Conservation (phyloP, 2,329 filamentous ascomycete species). For the Venturia nashicola region DNA sequence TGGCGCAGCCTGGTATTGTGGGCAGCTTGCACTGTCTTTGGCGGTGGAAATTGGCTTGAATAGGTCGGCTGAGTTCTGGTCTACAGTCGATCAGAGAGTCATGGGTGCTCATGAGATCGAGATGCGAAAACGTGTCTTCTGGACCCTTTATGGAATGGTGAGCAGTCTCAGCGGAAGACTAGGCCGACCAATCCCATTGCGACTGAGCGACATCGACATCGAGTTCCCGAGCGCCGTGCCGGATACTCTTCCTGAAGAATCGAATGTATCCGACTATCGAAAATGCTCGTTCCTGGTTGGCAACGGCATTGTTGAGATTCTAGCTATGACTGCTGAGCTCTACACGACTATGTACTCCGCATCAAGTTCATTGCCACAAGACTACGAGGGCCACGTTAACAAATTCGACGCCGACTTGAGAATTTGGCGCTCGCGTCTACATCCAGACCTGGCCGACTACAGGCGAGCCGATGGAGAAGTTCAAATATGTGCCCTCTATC, state of each 20-base stretch:
- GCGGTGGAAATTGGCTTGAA: conserved; percentile 68
- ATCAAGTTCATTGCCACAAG: not conserved
- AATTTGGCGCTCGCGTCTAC: conserved; percentile 52
- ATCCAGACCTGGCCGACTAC: conserved; percentile 44
- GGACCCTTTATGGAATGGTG: conserved; percentile 54
- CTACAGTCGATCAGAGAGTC: conserved; percentile 15
- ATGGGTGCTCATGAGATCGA: conserved; percentile 52
- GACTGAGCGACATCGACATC: conserved; percentile 63
- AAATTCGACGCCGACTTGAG: conserved; percentile 52
- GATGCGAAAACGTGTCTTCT: conserved; percentile 68
- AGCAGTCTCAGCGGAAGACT: conserved; percentile 63
- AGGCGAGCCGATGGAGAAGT: conserved; percentile 32
- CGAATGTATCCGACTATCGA: conserved; percentile 24
- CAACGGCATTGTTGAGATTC: conserved; percentile 51
- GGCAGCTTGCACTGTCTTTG: conserved; percentile 50
- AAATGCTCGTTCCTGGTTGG: conserved; percentile 57
- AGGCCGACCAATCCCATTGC: conserved; percentile 64
- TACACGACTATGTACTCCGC: conserved; percentile 67
- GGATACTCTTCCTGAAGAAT: conserved; percentile 55
- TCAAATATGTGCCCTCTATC: conserved; percentile 35
- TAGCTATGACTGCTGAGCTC: conserved; percentile 59
- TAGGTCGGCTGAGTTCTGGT: conserved; percentile 52
- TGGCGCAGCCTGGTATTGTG: conserved; percentile 58
- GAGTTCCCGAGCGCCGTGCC: conserved; percentile 61
- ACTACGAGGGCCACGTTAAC: conserved; percentile 1